These are phyloP conservation scores for Monilinia fructicola DNA, from an alignment of 2,329 filamentous ascomycete genomes.

Conservation along the genomic window DNA sequence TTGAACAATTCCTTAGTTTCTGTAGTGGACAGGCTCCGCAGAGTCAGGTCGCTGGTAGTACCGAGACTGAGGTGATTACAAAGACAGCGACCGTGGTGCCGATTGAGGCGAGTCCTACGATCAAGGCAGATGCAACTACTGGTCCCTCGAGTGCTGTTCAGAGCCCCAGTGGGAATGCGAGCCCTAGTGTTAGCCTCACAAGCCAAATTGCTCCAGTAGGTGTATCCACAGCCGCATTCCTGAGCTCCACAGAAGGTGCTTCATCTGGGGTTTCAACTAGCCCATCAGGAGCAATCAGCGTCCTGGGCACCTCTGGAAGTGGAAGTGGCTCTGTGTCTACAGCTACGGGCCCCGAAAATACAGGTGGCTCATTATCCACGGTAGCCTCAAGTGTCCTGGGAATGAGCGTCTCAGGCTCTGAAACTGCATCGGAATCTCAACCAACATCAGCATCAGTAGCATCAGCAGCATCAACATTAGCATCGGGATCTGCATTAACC, in stretches of 20 bases:
- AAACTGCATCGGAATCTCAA: neutral
- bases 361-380: neutral
- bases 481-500: neutral
- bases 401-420: neutral
- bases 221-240: neutral
- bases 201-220: constrained; percentile 10
- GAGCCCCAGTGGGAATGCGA: neutral
- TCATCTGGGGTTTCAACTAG: neutral
- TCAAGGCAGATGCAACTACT: neutral
- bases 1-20: constrained; percentile 34
- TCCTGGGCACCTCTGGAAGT: neutral
- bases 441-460: neutral
- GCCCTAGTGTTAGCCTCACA: constrained; percentile 11
- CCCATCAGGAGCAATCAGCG: neutral
- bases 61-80: constrained; percentile 16
- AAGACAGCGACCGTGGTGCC: constrained; percentile 3
- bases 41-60: constrained; percentile 24
- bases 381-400: neutral
- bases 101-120: neutral
- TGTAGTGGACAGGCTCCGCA: constrained; percentile 29
- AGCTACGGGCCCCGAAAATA: neutral
- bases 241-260: neutral
- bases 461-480: neutral
- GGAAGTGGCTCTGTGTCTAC: neutral
- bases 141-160: neutral